These are phyloP conservation scores for Amniculicola lignicola DNA, from an alignment of 495 filamentous ascomycete species.

Conservation along the genomic window DNA sequence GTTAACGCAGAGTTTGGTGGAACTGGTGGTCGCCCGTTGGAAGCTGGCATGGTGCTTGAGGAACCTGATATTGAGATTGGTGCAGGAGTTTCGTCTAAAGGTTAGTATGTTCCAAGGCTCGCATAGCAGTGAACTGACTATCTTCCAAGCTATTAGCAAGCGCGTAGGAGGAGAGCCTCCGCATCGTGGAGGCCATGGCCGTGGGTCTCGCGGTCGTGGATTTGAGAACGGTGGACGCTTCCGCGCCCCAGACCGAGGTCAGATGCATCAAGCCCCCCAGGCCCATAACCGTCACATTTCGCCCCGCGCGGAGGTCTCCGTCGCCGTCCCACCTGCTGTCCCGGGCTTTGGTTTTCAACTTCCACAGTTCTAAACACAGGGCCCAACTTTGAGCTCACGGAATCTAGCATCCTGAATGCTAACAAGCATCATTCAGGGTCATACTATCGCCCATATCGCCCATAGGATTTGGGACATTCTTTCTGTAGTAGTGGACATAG, in stretches of 20 bases:
- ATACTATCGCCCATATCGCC: no score
- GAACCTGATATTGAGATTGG: slow-evolving; percentile 99
- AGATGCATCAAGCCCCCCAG: slow-evolving; percentile 36
- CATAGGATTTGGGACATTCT: no score
- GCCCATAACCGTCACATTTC: slow-evolving; percentile 45
- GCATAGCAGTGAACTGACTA: neutral
- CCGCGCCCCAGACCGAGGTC: slow-evolving; percentile 45
- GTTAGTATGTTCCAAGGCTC: slow-evolving; percentile 36
- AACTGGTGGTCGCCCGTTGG: slow-evolving; percentile 77
- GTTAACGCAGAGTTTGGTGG: slow-evolving; percentile 90
- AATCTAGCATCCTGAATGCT: no score
- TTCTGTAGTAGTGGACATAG: no score
- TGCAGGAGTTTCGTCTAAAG: slow-evolving; percentile 92
- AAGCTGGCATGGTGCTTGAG: slow-evolving; percentile 82
- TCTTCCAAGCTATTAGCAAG: slow-evolving; percentile 65
- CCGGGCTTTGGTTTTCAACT: slow-evolving; percentile 67
- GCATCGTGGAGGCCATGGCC: slow-evolving; percentile 54
- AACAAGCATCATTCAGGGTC: no score
- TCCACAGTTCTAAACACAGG: slow-evolving; percentile 22
- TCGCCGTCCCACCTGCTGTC: slow-evolving; percentile 60
- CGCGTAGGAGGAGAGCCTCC: slow-evolving; percentile 70
- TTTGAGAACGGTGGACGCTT: slow-evolving; percentile 24
- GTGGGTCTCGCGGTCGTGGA: slow-evolving; percentile 36
- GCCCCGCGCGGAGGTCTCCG: slow-evolving; percentile 42
- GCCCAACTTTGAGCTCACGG: no score